Evolutionary conservation across 768 basidiomycete species (phyloP), one percentile per base, ranked within the genome.

Genomic region (Terana coerulea): DNA sequence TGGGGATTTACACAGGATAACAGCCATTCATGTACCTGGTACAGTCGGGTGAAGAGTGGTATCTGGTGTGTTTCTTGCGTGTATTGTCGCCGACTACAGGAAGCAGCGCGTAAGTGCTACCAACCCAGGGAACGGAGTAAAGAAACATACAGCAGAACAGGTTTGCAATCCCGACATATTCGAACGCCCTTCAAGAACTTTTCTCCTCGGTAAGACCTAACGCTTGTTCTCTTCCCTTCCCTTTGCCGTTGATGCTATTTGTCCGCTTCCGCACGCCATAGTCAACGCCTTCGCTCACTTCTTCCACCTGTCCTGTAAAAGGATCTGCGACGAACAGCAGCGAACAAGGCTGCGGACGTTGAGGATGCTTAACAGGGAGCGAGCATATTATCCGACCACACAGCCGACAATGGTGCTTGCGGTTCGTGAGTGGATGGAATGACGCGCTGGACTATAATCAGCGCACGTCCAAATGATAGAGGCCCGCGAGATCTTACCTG

Each of bases 361-460:
- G 80, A 2, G 84, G 82, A 3, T 72, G 77, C 51, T 89, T 92
- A 10, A 84, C 73, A 0, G 93, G 91, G 4, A 97, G 75, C 1
- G 94, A 88, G 62, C 95, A 98, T 11, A 98, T 83, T 34, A 98
- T 89, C 49, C 85, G 76, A 0, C 95, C 95, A 59, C 95, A 98
- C 12, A 98, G 73, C 8, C 95, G 84, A 64, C 95, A 98, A 63
- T 98, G 95, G 59, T 98, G 95, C 69, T 95, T 95, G 12, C 95
- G 83, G 59, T 93, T 95, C 1, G 92, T 91, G 2, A 98, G 69
- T 0, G 90, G 81, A 63, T 94, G 89, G 64, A 98, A 98, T 1
- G 86, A 80, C 44, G 79, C 76, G 58, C 81, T 82, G 21, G 17
- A 35, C 9, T 24, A 39, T 7, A 15, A 24, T 51, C 11, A 26